phyloP scores from a whole-genome alignment of 1,284 basidiomycete species.

The Uromyces viciae-fabae region DNA sequence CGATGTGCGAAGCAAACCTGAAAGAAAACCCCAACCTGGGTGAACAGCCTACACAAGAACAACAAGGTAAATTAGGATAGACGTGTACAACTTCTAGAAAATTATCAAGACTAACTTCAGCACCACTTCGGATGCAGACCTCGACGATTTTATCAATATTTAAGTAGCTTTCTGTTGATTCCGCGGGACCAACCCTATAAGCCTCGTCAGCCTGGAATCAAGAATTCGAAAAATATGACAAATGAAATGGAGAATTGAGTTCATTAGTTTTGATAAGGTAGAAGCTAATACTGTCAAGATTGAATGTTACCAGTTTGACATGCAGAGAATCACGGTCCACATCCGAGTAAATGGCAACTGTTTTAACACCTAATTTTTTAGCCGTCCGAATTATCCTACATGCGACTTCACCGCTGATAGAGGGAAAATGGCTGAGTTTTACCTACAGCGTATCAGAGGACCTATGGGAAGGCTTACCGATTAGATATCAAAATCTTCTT shows the following conservation, averaged over 20 bases:
- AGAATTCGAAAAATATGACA: not conserved
- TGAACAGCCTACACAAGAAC: slow-evolving; percentile 32
- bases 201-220: slow-evolving; percentile 82
- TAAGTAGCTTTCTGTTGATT: slow-evolving; percentile 81
- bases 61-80: not conserved
- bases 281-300: not conserved
- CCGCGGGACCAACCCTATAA: slow-evolving; percentile 84
- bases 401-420: slow-evolving; percentile 86
- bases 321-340: slow-evolving; percentile 74
- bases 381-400: slow-evolving; percentile 86
- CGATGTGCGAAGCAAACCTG: slow-evolving; percentile 2
- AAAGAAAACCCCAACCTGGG: slow-evolving; percentile 44
- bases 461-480: too few relatives aligned
- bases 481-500: slow-evolving; percentile 41
- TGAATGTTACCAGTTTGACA: slow-evolving; percentile 60
- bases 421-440: too few relatives aligned
- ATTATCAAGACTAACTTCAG: slow-evolving; percentile 62
- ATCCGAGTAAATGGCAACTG: slow-evolving; percentile 83
- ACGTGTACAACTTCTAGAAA: not conserved
- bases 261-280: not conserved
- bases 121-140: slow-evolving; percentile 71
- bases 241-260: not conserved
- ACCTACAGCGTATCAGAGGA: too few relatives aligned
- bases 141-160: slow-evolving; percentile 82
- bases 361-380: slow-evolving; percentile 78